Evolutionary conservation across 1,284 basidiomycete species (phyloP).

Genomic region (Papiliotrema fonsecae): DNA sequence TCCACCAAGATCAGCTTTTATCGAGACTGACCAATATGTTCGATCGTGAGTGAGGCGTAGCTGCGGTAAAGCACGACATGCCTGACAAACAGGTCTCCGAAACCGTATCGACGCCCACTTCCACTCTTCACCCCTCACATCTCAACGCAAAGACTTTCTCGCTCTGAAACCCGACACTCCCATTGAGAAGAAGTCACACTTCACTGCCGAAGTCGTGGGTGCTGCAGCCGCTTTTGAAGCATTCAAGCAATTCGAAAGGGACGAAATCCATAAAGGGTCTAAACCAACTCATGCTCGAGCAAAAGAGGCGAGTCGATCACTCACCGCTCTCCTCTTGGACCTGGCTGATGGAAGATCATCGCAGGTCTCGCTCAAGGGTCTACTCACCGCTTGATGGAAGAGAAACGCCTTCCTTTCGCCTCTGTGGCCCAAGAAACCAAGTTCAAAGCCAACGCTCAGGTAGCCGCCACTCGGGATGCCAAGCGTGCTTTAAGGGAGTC

Average conservation of each 20-base stretch:
- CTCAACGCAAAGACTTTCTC: slow-evolving; percentile 33
- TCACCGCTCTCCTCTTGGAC: background rate
- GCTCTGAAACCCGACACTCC: slow-evolving; percentile 22
- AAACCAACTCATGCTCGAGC: slow-evolving; percentile 26
- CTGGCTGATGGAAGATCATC: slow-evolving; percentile 21
- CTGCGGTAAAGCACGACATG: background rate
- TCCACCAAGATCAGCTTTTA: too few species aligned
- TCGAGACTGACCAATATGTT: background rate
- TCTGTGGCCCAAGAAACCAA: slow-evolving; percentile 25
- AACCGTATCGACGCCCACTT: slow-evolving; percentile 19
- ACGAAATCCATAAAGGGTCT: slow-evolving; percentile 19
- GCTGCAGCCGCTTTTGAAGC: slow-evolving; percentile 36
- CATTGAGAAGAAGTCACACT: slow-evolving; percentile 34
- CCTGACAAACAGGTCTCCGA: slow-evolving; percentile 16
- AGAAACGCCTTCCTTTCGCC: slow-evolving; percentile 34
- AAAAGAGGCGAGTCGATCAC: slow-evolving; percentile 22
- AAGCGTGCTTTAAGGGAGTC: slow-evolving; percentile 33
- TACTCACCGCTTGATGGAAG: slow-evolving; percentile 29
- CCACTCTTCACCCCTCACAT: slow-evolving; percentile 19
- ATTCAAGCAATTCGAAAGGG: slow-evolving; percentile 30
- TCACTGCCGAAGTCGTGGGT: slow-evolving; percentile 31
- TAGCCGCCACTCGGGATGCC: slow-evolving; percentile 22
- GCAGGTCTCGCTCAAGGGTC: slow-evolving; percentile 25
- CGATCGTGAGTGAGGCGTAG: background rate
- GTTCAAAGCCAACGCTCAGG: slow-evolving; percentile 26